Evolutionary conservation across 768 basidiomycete genomes (phyloP).

Genomic region (Mycena sanguinolenta): DNA sequence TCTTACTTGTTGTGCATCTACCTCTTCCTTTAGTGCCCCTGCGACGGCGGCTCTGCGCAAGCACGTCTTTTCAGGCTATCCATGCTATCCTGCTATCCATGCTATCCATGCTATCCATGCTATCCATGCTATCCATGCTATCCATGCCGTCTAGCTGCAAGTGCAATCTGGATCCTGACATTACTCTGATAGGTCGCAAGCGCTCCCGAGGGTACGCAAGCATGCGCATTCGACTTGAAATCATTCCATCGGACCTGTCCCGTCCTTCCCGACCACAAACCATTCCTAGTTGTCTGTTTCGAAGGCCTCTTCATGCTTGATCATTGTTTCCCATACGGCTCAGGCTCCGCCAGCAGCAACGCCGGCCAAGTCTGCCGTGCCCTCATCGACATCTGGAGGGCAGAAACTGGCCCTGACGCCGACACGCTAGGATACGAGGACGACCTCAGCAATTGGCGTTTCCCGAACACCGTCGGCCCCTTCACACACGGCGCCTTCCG

Average conservation of each 20-base stretch:
- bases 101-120: too few species aligned
- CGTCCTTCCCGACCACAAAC: conserved; percentile 35
- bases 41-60: too few species aligned
- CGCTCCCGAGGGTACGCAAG: conserved; percentile 39
- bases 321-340: conserved; percentile 40
- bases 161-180: too few species aligned
- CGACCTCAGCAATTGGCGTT: conserved; percentile 8
- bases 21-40: too few species aligned
- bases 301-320: conserved; percentile 30
- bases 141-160: too few species aligned
- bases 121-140: too few species aligned
- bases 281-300: conserved; percentile 28
- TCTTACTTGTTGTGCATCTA: too few species aligned
- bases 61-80: too few species aligned
- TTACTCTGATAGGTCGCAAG: conserved; percentile 35
- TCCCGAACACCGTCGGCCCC: conserved; percentile 1
- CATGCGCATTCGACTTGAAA: conserved; percentile 37
- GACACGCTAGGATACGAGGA: conserved; percentile 35
- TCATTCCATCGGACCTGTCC: too few species aligned
- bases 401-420: neutral
- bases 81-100: too few species aligned
- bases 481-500: neutral
- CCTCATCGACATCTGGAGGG: conserved; percentile 27
- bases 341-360: conserved; percentile 34
- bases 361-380: conserved; percentile 38